phyloP scores from a whole-genome alignment of 306 rosid species.

The Echinosophora koreensis region DNA sequence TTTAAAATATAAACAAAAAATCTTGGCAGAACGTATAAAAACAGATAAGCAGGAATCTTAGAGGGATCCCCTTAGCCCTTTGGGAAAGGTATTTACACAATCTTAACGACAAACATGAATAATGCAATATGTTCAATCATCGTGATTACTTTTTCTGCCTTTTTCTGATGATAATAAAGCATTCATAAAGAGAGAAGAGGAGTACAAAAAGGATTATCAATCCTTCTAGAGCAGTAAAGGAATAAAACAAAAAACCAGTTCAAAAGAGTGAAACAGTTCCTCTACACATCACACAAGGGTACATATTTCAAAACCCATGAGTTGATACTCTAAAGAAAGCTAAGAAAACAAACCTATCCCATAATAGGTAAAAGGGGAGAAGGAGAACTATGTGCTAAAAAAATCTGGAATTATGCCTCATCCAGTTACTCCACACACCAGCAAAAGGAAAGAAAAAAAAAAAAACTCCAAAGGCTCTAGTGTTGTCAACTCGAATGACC shows the following conservation, averaged over 20 bases:
- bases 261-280: too few species aligned
- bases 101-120: not conserved
- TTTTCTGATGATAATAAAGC: too few species aligned
- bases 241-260: not conserved
- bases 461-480: not conserved
- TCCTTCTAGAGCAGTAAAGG: not conserved
- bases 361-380: not conserved
- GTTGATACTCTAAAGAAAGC: not conserved
- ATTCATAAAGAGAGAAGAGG: not conserved
- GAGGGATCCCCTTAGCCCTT: not conserved
- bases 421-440: not conserved
- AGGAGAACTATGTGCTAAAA: too few species aligned
- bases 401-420: not conserved
- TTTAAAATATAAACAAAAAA: not conserved
- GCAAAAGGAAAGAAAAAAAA: not conserved
- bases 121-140: not conserved
- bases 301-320: not conserved
- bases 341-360: not conserved
- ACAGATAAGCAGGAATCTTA: not conserved
- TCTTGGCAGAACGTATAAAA: not conserved
- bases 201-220: too few species aligned
- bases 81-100: not conserved
- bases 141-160: not conserved
- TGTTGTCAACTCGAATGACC: too few species aligned
- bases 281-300: too few species aligned